A percentile compares a stretch with the other conserved stretches of the same genome.
phyloP scores from a whole-genome alignment of 1,284 basidiomycete genomes.

The Cutaneotrichosporon sp. region DNA sequence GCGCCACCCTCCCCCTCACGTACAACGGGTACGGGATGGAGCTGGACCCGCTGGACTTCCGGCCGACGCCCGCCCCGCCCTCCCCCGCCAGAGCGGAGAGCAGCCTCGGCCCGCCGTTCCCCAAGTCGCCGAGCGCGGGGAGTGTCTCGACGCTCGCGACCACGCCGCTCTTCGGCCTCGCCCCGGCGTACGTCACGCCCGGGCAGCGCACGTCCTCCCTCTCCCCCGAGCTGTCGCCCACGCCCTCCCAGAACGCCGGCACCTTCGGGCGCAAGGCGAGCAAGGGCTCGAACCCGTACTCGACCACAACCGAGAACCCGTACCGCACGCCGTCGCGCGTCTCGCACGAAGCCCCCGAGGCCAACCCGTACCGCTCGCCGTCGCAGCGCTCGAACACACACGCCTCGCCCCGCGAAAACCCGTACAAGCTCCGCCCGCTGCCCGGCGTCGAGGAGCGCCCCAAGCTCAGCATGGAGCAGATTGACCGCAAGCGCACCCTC shows the following conservation, averaged over 20 bases:
- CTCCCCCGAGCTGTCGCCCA: too few species aligned
- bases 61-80: neutral
- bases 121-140: neutral
- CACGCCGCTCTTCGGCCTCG: constrained; percentile 2
- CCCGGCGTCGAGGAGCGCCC: neutral
- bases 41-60: neutral
- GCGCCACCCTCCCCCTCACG: neutral
- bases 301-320: neutral
- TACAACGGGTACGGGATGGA: neutral
- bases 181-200: neutral
- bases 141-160: neutral
- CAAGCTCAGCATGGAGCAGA: constrained; percentile 5
- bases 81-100: neutral
- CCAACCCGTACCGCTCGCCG: neutral
- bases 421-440: neutral
- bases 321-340: neutral
- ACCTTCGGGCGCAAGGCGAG: neutral
- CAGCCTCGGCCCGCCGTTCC: neutral
- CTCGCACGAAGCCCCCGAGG: too few species aligned
- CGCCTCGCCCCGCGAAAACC: too few species aligned
- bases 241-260: neutral
- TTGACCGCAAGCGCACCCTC: neutral
- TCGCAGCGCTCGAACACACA: neutral
- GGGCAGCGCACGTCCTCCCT: too few species aligned
- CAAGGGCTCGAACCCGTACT: too few species aligned